Evolutionary conservation across 768 basidiomycete species (phyloP).

Genomic region (Auricularia cornea): DNA sequence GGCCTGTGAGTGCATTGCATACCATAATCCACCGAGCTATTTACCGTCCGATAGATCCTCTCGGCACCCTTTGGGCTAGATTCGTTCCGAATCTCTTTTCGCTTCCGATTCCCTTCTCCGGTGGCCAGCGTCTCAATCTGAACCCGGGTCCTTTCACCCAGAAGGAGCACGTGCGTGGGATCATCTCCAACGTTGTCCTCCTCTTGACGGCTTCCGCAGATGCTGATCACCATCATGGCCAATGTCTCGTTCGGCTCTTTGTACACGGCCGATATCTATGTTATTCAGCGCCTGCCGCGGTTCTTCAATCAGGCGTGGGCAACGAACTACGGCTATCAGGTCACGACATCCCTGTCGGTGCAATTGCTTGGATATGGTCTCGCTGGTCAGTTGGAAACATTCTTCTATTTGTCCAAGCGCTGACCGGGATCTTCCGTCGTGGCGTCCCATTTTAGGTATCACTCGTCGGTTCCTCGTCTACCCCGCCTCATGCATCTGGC

Average conservation of each 20-base stretch:
- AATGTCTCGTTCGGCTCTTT: conserved; percentile 7
- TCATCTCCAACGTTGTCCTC: neutral
- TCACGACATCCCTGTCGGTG: neutral
- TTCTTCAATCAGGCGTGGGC: conserved; percentile 4
- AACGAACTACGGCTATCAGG: conserved; percentile 1
- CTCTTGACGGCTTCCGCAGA: conserved; percentile 4
- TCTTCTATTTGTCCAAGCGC: no score
- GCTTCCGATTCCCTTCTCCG: conserved; percentile 44
- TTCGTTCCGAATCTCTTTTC: conserved; percentile 25
- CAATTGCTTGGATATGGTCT: conserved; percentile 1
- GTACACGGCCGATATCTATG: neutral
- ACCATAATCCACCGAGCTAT: conserved; percentile 17
- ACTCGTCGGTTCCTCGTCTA: conserved; percentile 1
- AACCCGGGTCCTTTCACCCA: conserved; percentile 68
- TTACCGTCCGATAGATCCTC: conserved; percentile 7
- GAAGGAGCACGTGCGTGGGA: conserved; percentile 54
- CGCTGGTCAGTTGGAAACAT: neutral
- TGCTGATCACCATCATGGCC: conserved; percentile 21
- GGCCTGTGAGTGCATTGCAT: conserved; percentile 10
- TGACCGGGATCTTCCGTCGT: no score
- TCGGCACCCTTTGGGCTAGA: conserved; percentile 49
- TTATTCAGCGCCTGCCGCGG: neutral
- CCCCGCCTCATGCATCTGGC: conserved; percentile 1
- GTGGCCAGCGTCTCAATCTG: conserved; percentile 16
- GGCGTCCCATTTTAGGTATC: neutral